These are phyloP conservation scores for Suillus bovinus DNA, from an alignment of 768 basidiomycete genomes.

Conservation along the genomic window DNA sequence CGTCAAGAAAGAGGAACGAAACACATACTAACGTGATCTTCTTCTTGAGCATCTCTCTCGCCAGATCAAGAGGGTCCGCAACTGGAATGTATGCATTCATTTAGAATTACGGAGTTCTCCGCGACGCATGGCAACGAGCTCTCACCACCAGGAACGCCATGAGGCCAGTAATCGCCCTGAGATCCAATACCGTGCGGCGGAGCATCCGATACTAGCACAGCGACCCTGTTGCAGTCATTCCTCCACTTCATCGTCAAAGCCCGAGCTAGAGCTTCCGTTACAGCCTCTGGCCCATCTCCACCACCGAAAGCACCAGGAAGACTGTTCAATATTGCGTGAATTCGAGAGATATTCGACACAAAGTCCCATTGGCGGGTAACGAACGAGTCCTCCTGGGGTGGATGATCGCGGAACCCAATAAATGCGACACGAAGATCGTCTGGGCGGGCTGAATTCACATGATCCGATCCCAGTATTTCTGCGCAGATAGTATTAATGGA, in stretches of 20 bases:
- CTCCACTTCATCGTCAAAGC: slow-evolving; percentile 46
- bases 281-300: slow-evolving; percentile 53
- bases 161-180: slow-evolving; percentile 36
- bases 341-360: slow-evolving; percentile 36
- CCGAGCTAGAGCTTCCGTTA: slow-evolving; percentile 48
- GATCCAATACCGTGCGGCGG: slow-evolving; percentile 51
- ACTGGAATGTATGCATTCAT: not conserved
- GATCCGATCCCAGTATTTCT: slow-evolving; percentile 37
- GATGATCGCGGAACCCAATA: slow-evolving; percentile 52
- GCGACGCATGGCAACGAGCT: not conserved
- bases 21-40: slow-evolving; percentile 52
- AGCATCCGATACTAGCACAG: slow-evolving; percentile 50
- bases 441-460: slow-evolving; percentile 39
- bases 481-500: slow-evolving; percentile 30
- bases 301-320: slow-evolving; percentile 38
- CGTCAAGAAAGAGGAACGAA: slow-evolving; percentile 16
- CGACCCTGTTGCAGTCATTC: slow-evolving; percentile 43
- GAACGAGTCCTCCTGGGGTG: slow-evolving; percentile 48
- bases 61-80: slow-evolving; percentile 34
- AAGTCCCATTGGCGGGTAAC: slow-evolving; percentile 45
- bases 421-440: slow-evolving; percentile 46
- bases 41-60: slow-evolving; percentile 45
- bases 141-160: slow-evolving; percentile 27
- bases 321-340: slow-evolving; percentile 38
- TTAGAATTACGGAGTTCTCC: not conserved